Evolutionary conservation across 345 rosid species (phyloP).

Genomic region (Salix purpurea): DNA sequence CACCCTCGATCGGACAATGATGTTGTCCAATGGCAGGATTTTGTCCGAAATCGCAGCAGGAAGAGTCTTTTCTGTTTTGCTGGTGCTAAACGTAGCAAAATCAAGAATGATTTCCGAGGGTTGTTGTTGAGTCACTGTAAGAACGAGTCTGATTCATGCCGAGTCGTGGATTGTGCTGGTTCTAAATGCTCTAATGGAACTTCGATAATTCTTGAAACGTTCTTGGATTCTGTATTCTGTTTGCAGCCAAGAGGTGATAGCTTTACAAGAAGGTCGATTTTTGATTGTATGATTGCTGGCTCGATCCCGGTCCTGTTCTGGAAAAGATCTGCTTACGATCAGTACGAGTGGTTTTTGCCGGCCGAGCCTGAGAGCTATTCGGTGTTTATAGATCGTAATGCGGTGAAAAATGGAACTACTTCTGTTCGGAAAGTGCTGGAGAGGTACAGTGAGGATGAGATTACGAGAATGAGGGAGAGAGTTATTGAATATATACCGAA

Average conservation of each 20-base stretch:
- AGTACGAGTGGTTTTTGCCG: slow-evolving; percentile 94
- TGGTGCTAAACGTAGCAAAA: slow-evolving; percentile 61
- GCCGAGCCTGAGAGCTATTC: slow-evolving; percentile 62
- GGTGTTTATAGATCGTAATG: slow-evolving; percentile 71
- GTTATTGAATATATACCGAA: slow-evolving; percentile 73
- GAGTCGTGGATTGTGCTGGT: slow-evolving; percentile 57
- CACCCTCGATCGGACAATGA: slow-evolving; percentile 81
- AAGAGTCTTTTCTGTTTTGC: slow-evolving; percentile 78
- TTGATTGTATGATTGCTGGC: slow-evolving; percentile 96
- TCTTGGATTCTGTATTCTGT: slow-evolving; percentile 75
- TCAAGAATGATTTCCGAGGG: slow-evolving; percentile 75
- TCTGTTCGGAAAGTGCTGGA: slow-evolving; percentile 59
- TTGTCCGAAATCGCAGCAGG: slow-evolving; percentile 53
- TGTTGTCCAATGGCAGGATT: slow-evolving; percentile 69
- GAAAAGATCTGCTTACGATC: slow-evolving; percentile 77
- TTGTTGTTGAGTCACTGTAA: slow-evolving; percentile 58
- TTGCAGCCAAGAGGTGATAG: slow-evolving; percentile 95
- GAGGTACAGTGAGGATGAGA: slow-evolving; percentile 54
- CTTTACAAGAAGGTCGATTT: slow-evolving; percentile 84
- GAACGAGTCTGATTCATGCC: slow-evolving; percentile 47
- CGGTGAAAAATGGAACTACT: slow-evolving; percentile 60
- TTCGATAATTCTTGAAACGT: slow-evolving; percentile 65
- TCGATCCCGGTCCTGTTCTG: slow-evolving; percentile 95
- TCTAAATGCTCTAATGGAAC: slow-evolving; percentile 69
- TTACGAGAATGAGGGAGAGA: slow-evolving; percentile 64